A percentile compares a stretch with the other conserved stretches of the same genome.
Conservation (phyloP, 2,329 filamentous ascomycete genomes). For the Lasiodiplodia theobromae region DNA sequence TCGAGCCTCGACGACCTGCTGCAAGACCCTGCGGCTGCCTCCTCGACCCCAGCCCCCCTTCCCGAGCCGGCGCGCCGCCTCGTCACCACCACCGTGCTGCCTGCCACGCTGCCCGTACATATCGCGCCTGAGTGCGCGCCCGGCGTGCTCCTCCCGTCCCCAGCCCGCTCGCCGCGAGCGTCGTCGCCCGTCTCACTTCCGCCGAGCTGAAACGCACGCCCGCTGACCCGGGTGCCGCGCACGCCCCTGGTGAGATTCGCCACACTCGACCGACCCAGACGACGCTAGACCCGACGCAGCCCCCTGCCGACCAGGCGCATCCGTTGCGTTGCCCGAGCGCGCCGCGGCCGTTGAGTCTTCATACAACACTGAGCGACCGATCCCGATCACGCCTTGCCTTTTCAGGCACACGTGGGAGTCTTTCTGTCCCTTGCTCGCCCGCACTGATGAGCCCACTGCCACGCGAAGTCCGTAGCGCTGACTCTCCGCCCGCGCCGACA, state of each 20-base stretch:
- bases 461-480: not conserved
- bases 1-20: not conserved
- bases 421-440: conserved; percentile 7
- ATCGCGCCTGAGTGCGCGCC: conserved; percentile 1
- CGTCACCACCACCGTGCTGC: not conserved
- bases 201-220: conserved; percentile 11
- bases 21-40: conserved; percentile 6
- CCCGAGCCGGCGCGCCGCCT: not conserved
- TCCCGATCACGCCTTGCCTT: conserved; percentile 15
- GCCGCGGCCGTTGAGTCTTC: conserved; percentile 1
- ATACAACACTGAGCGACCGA: not conserved
- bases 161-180: not conserved
- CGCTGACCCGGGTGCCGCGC: conserved; percentile 2
- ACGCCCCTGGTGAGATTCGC: conserved; percentile 26
- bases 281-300: conserved; percentile 12
- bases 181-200: not conserved
- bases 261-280: conserved; percentile 9
- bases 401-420: conserved; percentile 8
- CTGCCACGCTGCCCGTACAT: conserved; percentile 3
- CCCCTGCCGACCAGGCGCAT: not conserved
- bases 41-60: not conserved
- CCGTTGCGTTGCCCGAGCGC: not conserved
- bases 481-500: not conserved
- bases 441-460: not conserved
- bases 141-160: not conserved